Evolutionary conservation across 106 monocot genomes (phyloP).

Genomic region (Amphibolis antarctica): DNA sequence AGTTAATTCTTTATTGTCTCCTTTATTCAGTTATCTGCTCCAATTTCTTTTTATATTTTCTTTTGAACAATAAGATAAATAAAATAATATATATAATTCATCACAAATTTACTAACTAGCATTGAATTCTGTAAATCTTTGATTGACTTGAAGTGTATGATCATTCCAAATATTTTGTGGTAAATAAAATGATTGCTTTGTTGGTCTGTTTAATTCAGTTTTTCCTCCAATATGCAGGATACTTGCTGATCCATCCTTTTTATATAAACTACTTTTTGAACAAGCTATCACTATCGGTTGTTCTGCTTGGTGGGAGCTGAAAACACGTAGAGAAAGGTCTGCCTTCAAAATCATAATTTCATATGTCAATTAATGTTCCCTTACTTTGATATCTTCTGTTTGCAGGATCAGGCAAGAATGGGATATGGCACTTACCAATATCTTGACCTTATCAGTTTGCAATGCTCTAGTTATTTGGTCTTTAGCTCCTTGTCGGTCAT

Average conservation of each 20-base stretch:
- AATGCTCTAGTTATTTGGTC: slow-evolving; percentile 91
- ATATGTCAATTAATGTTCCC: background rate
- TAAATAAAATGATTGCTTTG: background rate
- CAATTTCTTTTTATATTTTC: background rate
- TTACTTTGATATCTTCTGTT: background rate
- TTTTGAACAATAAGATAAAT: no score
- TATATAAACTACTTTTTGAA: slow-evolving; percentile 73
- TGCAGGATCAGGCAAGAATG: slow-evolving; percentile 89
- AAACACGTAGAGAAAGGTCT: slow-evolving; percentile 82
- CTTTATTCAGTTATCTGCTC: background rate
- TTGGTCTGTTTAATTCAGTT: background rate
- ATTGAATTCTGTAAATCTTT: no score
- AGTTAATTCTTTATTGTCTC: background rate
- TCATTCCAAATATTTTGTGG: no score
- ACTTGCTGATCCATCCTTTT: slow-evolving; percentile 88
- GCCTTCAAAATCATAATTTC: background rate
- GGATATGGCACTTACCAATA: slow-evolving; percentile 84
- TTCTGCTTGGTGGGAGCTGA: slow-evolving; percentile 83
- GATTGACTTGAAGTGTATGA: no score
- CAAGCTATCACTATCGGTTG: slow-evolving; percentile 52
- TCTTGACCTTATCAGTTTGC: slow-evolving; percentile 69
- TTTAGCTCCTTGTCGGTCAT: slow-evolving; percentile 89
- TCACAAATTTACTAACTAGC: no score
- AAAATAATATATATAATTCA: no score
- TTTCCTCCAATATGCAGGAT: slow-evolving; percentile 36